Evolutionary conservation across 192 early-diverging fungal species (phyloP), one percentile per base, ranked within the genome.

Genomic region (Kickxella alabastrina): DNA sequence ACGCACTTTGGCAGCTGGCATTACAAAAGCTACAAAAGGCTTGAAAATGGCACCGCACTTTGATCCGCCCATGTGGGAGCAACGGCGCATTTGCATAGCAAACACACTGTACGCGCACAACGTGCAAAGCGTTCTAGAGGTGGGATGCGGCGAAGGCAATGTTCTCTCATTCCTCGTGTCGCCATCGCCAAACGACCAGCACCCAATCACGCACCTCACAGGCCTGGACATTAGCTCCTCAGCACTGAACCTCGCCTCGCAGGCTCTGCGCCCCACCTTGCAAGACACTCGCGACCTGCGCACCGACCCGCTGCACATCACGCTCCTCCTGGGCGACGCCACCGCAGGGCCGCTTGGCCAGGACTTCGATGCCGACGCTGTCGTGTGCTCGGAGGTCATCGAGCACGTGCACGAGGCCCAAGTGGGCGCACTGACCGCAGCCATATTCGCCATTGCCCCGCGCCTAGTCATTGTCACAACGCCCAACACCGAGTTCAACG

Each of bases 401-500:
- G 92, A 93, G 62, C 92, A 94, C 62, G 51, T 94, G 28, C 62
- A 83, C 51, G 65, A 81, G n/a, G 43, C 53, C 12, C 68, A 70
- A 1, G 68, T 92, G 12, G 64, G 65, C 3, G 58, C 59, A 10
- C 85, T 93, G 42, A 83, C 86, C 14, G 42, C 45, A 3, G 64
- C 79, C 0, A 77, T 88, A 3, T 50, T 95, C 19, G 90, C 86
- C 19, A 36, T 40, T 1, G 89, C 91, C 55, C 92, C 94, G 5
- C 61, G 78, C 10, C 10, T 85, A n/a, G 68, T 87, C 25, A 68
- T 91, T 32, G 82, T 88, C 4, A 83, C 86, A 3, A 91, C 87
- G 21, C 86, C 88, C 3, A 97, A 97, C 58, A 88, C 82, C 18
- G 94, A 97, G 61, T 97, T 91, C 67, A 97, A 97, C 56, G 73